Base-by-base conservation (phyloP, 306 rosid species). In the Luffa aegyptiaca region DNA sequence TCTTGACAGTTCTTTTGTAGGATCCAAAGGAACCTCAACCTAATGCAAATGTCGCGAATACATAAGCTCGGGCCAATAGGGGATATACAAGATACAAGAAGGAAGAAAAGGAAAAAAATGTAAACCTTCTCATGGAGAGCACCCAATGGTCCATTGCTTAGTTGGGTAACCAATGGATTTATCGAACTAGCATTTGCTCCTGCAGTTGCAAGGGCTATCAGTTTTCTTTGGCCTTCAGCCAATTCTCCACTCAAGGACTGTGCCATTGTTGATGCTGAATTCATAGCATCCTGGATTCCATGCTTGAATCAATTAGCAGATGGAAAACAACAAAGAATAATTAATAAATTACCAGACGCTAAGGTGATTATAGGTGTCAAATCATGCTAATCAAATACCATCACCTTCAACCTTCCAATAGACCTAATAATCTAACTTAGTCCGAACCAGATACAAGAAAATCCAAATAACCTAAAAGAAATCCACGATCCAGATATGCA, bases 1-100 rank as follows among this genome's bases (percentile, higher is more conserved):
- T 85, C 98, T 89, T 4, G 94, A 86, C 49, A 96, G 83, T 89
- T 96, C 98, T 82, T 91, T 91, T 5, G 92, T 91, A 49, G 99
- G 99, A 86, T 96, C 99, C 78, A 88, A 75, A 0, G 97, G 97
- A 64, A 81, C 97, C 86, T 96, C 99, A 69, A 96, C 91, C 99
- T 96, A 80, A 74, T 52, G 70, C 13, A 61, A 59, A 85, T 3
- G 59, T 53, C 65, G 18, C 59, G 44, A 36, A 44, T 70, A 69
- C 74, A 69, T 75, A 17, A 80, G 65, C 73, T 51, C 78, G 31
- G 66, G 71, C 52, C 31, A 33, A 62, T 76, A 16, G 13, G 59
- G 17, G 26, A 79, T 6, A 65, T 13, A 26, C 56, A 53, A 49
- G 41, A 65, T 13, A 26, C 56, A 53, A 49, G 41, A 26, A 26